Evolutionary conservation across 352 stramenopile genomes (phyloP).

Genomic region (Globisporangium paddicum): DNA sequence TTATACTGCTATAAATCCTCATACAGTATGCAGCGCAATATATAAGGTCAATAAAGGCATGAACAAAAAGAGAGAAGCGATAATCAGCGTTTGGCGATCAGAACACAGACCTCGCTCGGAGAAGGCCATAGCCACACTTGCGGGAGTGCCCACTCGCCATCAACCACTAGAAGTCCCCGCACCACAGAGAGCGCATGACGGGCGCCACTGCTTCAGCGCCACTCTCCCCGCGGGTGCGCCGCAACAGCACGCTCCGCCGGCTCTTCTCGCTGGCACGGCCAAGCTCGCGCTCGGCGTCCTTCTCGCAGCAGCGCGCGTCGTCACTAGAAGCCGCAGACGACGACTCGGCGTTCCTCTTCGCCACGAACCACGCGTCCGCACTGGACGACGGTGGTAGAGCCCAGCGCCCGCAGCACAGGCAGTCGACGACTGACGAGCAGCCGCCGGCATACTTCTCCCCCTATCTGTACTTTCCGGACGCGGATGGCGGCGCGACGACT

Average conservation of each 20-base stretch:
- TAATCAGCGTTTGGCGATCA: background rate
- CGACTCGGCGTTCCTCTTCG: slow-evolving; percentile 11
- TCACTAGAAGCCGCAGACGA: background rate
- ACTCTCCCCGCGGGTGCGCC: background rate
- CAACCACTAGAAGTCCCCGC: too few relatives aligned
- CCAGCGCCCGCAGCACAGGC: background rate
- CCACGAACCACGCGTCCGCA: slow-evolving; percentile 10
- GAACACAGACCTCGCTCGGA: background rate
- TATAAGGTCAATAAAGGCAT: background rate
- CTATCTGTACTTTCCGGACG: slow-evolving; percentile 13
- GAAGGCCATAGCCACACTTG: background rate
- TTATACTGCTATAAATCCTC: background rate
- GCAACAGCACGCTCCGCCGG: slow-evolving; percentile 8
- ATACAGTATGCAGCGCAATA: background rate
- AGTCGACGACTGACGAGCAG: background rate
- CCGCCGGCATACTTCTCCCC: slow-evolving; percentile 10
- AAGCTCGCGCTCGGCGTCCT: background rate
- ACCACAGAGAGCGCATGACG: too few relatives aligned
- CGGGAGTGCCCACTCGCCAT: too few relatives aligned
- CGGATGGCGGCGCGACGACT: background rate
- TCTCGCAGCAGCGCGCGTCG: background rate
- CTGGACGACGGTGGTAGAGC: background rate
- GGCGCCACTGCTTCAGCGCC: background rate
- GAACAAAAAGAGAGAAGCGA: background rate
- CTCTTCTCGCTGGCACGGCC: slow-evolving; percentile 11